Evolutionary conservation across 2,329 filamentous ascomycete genomes (phyloP), one percentile per base, ranked within the genome.

Genomic region (Fusarium humuli): DNA sequence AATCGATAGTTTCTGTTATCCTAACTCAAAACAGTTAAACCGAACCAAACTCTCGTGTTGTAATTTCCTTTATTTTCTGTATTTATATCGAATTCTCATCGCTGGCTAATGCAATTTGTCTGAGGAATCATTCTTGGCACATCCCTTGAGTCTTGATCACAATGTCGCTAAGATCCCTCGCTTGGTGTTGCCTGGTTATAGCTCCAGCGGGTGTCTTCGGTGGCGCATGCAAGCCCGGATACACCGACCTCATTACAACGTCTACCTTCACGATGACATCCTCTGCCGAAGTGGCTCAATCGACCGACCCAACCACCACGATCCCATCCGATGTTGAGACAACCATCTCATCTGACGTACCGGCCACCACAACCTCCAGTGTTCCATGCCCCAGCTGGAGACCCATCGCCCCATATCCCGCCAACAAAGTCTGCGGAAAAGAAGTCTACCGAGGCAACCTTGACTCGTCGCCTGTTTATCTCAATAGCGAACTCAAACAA

Each of bases 171-270:
- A 41, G 29, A 27, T 5, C 8, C 4, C n/a, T 63, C 3, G 41
- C 40, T 2, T 47, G 23, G 25, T 65, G 40, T 45, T 64, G 49
- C 6, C 3, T 65, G 9, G 50, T 16, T 3, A 8, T 65, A 4
- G 32, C 59, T 6, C 40, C 61, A 5, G 25, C 7, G 37, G 30
- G 37, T 10, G 46, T 46, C 0, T 27, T 29, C 8, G 53, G 34
- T 8, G 20, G 62, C 6, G 52, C 59, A 2, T 65, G 62, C 13
- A 65, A 65, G 32, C 62, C 60, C 2, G 42, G 6, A 18, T 58
- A 60, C 6, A 52, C 52, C 0, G 52, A 64, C 34, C 11, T 34
- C 2, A 37, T 9, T 0, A 45, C 40, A 18, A 22, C 8, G 1
- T 6, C 18, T 37, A 7, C 3, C 4, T 12, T 45, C 0, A 23